Evolutionary conservation across 2,329 filamentous ascomycete species (phyloP).

Genomic region (Microcyclosporella mali): DNA sequence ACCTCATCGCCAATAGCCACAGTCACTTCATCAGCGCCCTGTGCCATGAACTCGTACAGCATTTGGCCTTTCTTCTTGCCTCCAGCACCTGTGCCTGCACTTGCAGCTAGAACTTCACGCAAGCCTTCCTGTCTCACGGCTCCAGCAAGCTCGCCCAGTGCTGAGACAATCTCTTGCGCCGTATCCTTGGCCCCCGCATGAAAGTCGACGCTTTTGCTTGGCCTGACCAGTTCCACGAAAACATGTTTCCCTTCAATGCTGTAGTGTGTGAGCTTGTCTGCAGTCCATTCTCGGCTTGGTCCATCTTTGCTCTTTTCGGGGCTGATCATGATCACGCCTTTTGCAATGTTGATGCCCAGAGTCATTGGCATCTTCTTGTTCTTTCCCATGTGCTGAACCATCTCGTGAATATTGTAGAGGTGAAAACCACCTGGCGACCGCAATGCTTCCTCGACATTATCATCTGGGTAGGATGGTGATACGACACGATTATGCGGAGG

Average conservation of each 20-base stretch:
- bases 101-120: slow-evolving; percentile 77
- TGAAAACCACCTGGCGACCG: slow-evolving; percentile 74
- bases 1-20: slow-evolving; percentile 88
- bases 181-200: slow-evolving; percentile 97
- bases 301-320: slow-evolving; percentile 80
- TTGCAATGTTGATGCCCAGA: slow-evolving; percentile 83
- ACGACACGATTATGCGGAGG: slow-evolving; percentile 50
- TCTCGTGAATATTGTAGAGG: slow-evolving; percentile 94
- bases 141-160: slow-evolving; percentile 82
- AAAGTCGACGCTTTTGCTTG: slow-evolving; percentile 92
- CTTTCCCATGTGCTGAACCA: slow-evolving; percentile 94
- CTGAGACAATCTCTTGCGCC: slow-evolving; percentile 83
- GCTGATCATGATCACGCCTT: slow-evolving; percentile 82
- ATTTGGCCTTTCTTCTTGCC: slow-evolving; percentile 76
- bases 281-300: slow-evolving; percentile 84
- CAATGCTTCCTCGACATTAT: slow-evolving; percentile 38
- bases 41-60: slow-evolving; percentile 92
- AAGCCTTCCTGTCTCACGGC: slow-evolving; percentile 77
- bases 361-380: slow-evolving; percentile 98
- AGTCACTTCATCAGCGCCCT: slow-evolving; percentile 93
- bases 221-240: slow-evolving; percentile 84
- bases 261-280: slow-evolving; percentile 93
- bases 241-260: slow-evolving; percentile 97
- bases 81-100: slow-evolving; percentile 52
- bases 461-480: slow-evolving; percentile 30